Evolutionary conservation across 1,284 basidiomycete species (phyloP).

Genomic region (Cryptococcus hybrid): DNA sequence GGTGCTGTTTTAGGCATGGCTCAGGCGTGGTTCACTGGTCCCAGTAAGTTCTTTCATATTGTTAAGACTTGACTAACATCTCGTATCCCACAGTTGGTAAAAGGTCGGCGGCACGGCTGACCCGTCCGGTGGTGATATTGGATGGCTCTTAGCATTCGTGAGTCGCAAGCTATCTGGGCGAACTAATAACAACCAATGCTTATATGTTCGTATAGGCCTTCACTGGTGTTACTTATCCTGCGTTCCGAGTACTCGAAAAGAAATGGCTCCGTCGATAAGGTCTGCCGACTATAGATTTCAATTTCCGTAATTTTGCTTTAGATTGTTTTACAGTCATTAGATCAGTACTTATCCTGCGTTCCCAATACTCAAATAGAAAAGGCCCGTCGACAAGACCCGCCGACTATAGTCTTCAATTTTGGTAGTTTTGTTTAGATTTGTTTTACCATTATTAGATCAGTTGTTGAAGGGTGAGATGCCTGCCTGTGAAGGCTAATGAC

Average conservation of each 20-base stretch:
- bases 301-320: background rate
- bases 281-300: background rate
- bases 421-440: background rate
- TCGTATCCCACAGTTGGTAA: slow-evolving; percentile 14
- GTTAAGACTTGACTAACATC: background rate
- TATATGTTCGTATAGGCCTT: slow-evolving; percentile 16
- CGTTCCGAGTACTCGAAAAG: slow-evolving; percentile 36
- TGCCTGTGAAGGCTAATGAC: background rate
- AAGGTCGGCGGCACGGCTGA: slow-evolving; percentile 19
- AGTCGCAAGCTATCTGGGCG: background rate
- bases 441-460: background rate
- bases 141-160: slow-evolving; percentile 24
- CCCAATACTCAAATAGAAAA: no score
- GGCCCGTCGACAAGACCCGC: background rate
- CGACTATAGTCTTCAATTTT: background rate
- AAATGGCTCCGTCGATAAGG: slow-evolving; percentile 11
- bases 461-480: slow-evolving; percentile 5
- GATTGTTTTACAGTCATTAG: background rate
- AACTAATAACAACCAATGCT: background rate
- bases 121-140: slow-evolving; percentile 30
- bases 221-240: slow-evolving; percentile 39
- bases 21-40: slow-evolving; percentile 41
- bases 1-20: slow-evolving; percentile 43
- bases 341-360: background rate
- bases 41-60: slow-evolving; percentile 40